Evolutionary conservation across 768 basidiomycete species (phyloP), one percentile per base, ranked within the genome.

Genomic region (Suillus variegatus): DNA sequence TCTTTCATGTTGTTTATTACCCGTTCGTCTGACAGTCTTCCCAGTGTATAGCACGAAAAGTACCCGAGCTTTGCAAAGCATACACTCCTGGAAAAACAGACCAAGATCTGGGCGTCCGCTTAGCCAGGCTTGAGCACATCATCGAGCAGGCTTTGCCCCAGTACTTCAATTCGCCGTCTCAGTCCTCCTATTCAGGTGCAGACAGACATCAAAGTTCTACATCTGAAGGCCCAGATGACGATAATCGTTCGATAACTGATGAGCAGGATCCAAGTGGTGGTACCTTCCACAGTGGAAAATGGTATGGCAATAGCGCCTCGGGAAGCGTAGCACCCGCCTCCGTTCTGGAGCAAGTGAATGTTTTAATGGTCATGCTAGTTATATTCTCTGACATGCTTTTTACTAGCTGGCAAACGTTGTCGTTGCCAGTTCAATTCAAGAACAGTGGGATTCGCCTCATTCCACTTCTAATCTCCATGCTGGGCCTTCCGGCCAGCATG

Each of bases 51-150:
- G 88, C 93, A 60, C 88, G 93, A 72, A 94, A 93, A 76, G 92
- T 95, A 0, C 93, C 93, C 38, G 92, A 94, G 65, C 80, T 94
- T 51, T 95, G 93, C 81, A 92, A 92, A 74, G 89, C 93, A 0
- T 95, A 95, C 72, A 94, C 91, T 8, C 93, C 93, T 12, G 93
- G 93, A 64, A 94, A 94, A 74, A 82, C 87, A 18, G 93, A 94
- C 76, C 90, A 93, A 72, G 92, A 95, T 76, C 79, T 95, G 56
- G 87, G 84, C 69, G 84, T 86, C 51, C 88, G 93, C 58, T 78
- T 95, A 49, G 81, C 89, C 44, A 84, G 93, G 64, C 81, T 95
- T 22, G 93, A 95, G 73, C 88, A 91, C 68, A 92, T 95, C 60
- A 83, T 95, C 54, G 93, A 94, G 70, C 79, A 84, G 67, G 93